These are phyloP conservation scores for Saposhnikovia divaricata DNA, from an alignment of 129 eudicot genomes.

Conservation along the genomic window DNA sequence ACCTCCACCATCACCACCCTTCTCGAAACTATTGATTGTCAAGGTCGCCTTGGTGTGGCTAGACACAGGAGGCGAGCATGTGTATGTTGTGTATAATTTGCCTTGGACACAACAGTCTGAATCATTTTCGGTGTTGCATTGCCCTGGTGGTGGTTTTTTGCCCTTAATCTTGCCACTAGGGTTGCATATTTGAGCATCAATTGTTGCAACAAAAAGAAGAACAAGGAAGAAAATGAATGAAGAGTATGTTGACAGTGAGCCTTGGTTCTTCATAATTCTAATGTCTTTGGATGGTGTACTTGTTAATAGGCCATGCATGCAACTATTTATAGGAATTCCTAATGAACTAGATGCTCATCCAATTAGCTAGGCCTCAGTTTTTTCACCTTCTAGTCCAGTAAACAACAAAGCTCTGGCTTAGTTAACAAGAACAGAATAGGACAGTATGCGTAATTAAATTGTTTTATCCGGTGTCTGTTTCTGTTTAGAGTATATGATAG, in stretches of 20 bases:
- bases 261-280: not conserved
- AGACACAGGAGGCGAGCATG: constrained; percentile 16
- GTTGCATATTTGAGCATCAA: constrained; percentile 1
- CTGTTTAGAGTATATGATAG: not conserved
- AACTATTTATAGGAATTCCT: not conserved
- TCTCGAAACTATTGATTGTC: constrained; percentile 34
- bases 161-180: constrained; percentile 11
- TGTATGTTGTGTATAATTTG: constrained; percentile 15
- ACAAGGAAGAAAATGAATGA: not conserved
- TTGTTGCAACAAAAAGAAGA: not conserved
- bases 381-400: not conserved
- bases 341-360: not conserved
- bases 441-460: not conserved
- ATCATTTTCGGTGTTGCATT: constrained; percentile 1
- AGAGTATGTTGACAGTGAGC: not conserved
- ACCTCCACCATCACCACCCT: constrained; percentile 39
- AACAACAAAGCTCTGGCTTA: not conserved
- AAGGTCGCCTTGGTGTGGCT: constrained; percentile 19
- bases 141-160: constrained; percentile 7
- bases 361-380: not conserved
- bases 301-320: not conserved
- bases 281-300: not conserved
- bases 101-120: constrained; percentile 19
- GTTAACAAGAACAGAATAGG: not conserved
- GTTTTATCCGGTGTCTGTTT: not conserved